Base-by-base conservation (phyloP, 164 flowering plant species). In the Chloranthus sessilifolius region DNA sequence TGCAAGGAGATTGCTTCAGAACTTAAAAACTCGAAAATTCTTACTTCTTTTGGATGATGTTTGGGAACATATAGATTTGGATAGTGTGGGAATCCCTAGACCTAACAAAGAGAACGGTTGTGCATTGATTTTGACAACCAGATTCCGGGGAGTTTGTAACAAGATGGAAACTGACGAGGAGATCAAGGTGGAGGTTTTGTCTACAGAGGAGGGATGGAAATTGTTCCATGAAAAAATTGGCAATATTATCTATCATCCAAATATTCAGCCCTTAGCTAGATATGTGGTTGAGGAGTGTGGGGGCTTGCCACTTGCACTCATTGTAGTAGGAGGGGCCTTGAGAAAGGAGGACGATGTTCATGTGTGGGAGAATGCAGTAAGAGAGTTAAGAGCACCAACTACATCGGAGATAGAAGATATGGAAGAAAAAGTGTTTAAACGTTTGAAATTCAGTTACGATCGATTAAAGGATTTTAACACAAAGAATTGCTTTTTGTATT, bases 11-110 rank as follows among this genome's bases (percentile, higher is more conserved):
- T 36, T 56, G 28, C 39, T 5, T 12, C 10, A 43, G 1, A 20
- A 28, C 14, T 37, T 50, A 16, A 14, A 43, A 7, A 3, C n/a
- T 7, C 43, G 16, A 14, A 62, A 46, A 39, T 58, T 23, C 28
- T 36, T 63, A n/a, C 21, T 57, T 4, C 41, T 63, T 31, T 14
- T 63, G 15, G 67, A 63, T 53, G 62, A 53, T 28, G 28, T 58
- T 24, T 40, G 26, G 30, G 50, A 52, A 6, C 1, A 0, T 2
- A 6, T 64, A 8, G 37, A 47, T 22, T 15, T 64, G 24, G 24
- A 40, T 8, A 21, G 10, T 5, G 11, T 64, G 8, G 63, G 68
- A 4, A 39, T 64, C 16, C 33, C 35, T 16, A 3, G 0, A 11
- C 48, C 24, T 2, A 42, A 7, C 7, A 3, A 2, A 34, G 22